Base-by-base conservation (phyloP, 1,139 yeast species). In the Suhomyces anneliseae region DNA sequence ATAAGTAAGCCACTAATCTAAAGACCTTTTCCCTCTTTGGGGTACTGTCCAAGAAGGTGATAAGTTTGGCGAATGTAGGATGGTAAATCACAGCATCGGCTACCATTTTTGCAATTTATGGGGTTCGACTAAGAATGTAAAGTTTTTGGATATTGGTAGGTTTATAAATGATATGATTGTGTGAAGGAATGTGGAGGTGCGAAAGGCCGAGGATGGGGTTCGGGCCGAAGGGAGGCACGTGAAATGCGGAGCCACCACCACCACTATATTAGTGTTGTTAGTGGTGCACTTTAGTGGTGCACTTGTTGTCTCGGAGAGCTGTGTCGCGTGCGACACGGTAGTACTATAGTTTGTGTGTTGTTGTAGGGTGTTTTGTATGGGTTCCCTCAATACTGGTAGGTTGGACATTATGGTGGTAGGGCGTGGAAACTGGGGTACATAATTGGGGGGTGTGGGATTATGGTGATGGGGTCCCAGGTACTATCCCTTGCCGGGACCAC, bases 1-100 rank as follows among this genome's bases (percentile, higher is more conserved):
- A 79, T 59, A 88, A 76, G 69, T 92, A 92, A 56, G 95, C 97
- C 46, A 90, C 78, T 49, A 88, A 71, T 59, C 98, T 83, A 61
- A 87, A 77, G 27, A 85, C 65, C 73, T 92, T 92, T 65, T 92
- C 97, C 57, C 95, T 53, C 64, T 73, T 75, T 34, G 85, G 85
- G 12, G 87, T 76, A 42, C 81, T 70, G 60, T 87, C 90, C 57
- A 86, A 70, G 62, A 84, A 85, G 61, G 74, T 79, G 62, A 87
- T 74, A 36, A 85, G 65, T 58, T 83, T 85, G 50, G 77, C 69
- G 49, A 86, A 70, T 4, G 88, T 74, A 19, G 97, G 97, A 66
- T 90, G 96, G 65, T 85, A 84, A 43, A 83, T 72, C 39, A 85
- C 59, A 15, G 86, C 69, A 64, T 86, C 90, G 52, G 76, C 83